phyloP scores from a whole-genome alignment of 805 yeast species.

The Metschnikowia colocasiae region DNA sequence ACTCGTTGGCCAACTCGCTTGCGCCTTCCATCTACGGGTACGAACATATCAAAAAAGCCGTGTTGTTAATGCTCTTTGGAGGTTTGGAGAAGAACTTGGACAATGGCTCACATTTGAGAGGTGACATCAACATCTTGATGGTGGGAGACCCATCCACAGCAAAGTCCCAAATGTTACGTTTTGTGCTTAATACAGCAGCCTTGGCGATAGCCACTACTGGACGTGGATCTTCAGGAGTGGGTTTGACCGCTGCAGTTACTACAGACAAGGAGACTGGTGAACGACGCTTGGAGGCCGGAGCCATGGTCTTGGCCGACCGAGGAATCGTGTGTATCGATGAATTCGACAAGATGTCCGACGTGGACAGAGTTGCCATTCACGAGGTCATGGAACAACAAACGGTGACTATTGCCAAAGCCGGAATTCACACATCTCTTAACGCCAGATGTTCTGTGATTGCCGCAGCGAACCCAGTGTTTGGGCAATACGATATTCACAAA shows the following conservation, averaged over 20 bases:
- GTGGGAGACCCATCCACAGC: constrained; percentile 99
- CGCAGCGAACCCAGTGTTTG: constrained; percentile 96
- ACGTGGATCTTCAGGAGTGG: constrained; percentile 99
- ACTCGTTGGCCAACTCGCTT: constrained; percentile 73
- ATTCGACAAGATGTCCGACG: constrained; percentile 96
- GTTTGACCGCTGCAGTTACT: constrained; percentile 98
- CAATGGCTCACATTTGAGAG: constrained; percentile 95
- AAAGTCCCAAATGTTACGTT: constrained; percentile 90
- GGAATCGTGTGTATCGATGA: constrained; percentile 98
- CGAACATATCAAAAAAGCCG: constrained; percentile 86
- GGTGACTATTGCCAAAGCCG: constrained; percentile 96
- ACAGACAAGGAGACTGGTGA: constrained; percentile 97
- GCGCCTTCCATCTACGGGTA: constrained; percentile 97
- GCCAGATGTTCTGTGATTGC: constrained; percentile 97
- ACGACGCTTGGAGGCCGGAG: constrained; percentile 95
- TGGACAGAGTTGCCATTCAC: constrained; percentile 96
- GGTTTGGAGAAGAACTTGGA: constrained; percentile 92
- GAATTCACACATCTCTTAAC: constrained; percentile 92
- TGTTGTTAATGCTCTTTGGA: constrained; percentile 83
- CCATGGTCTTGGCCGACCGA: constrained; percentile 97
- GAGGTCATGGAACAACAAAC: constrained; percentile 99
- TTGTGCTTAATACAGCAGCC: constrained; percentile 91
- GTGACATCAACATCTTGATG: constrained; percentile 93
- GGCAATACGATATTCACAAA: constrained; percentile 92
- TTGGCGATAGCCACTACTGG: constrained; percentile 98